phyloP scores from a whole-genome alignment of 768 basidiomycete genomes.

The Arthromyces matolae region DNA sequence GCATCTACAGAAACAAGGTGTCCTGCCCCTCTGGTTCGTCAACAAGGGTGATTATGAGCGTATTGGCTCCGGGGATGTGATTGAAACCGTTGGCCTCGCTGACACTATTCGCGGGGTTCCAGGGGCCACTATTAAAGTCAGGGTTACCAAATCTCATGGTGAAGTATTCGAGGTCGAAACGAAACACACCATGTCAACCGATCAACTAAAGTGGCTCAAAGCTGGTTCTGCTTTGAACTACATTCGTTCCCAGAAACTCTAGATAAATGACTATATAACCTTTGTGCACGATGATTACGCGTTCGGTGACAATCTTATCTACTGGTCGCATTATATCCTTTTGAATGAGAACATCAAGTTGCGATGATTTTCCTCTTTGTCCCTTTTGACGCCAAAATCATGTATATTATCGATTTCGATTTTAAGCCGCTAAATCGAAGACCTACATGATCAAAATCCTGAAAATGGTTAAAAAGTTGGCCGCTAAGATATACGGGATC shows the following conservation, averaged over 20 bases:
- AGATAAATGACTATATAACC: no score
- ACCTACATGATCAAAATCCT: no score
- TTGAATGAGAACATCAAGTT: no score
- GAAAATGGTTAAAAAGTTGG: no score
- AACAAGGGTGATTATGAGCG: constrained; percentile 82
- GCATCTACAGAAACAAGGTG: constrained; percentile 83
- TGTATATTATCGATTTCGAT: no score
- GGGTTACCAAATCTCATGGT: constrained; percentile 65
- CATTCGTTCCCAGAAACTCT: constrained; percentile 61
- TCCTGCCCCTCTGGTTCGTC: constrained; percentile 92
- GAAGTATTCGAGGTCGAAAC: constrained; percentile 64
- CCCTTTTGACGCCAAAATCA: no score
- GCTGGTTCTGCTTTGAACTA: constrained; percentile 89
- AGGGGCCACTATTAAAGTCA: constrained; percentile 47
- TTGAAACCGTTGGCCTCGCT: constrained; percentile 82
- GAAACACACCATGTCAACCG: constrained; percentile 85
- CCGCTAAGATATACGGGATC: no score
- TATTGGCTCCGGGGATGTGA: constrained; percentile 76
- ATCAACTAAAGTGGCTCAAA: constrained; percentile 87
- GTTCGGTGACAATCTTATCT: no score
- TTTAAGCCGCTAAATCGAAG: no score
- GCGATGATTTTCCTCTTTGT: no score
- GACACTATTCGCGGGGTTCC: constrained; percentile 54
- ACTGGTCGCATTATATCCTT: no score
- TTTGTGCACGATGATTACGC: no score